Percentiles rank a stretch among this genome's conserved stretches.
phyloP scores from a whole-genome alignment of 495 filamentous ascomycete genomes.

The Pyrenula massariospora region DNA sequence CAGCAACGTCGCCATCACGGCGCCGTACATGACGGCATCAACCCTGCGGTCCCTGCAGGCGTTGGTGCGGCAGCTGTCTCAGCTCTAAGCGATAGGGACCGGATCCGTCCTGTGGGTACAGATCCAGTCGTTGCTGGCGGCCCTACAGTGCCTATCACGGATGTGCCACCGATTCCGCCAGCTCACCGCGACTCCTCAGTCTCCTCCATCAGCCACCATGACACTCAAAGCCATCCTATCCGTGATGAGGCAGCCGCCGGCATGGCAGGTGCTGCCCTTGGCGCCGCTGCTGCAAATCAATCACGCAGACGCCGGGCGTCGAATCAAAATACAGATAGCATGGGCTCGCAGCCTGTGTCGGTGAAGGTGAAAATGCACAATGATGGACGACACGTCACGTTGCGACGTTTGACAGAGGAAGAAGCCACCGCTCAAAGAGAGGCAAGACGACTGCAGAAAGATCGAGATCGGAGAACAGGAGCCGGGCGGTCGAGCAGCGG shows the following conservation, averaged over 20 bases:
- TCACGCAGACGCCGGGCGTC: conserved; percentile 1
- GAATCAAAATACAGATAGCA: conserved; percentile 14
- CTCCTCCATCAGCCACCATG: conserved; percentile 38
- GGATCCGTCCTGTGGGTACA: conserved; percentile 1
- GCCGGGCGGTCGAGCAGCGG: background rate
- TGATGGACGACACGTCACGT: conserved; percentile 69
- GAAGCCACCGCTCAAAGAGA: conserved; percentile 59
- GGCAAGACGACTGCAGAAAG: conserved; percentile 23
- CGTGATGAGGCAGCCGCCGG: conserved; percentile 19
- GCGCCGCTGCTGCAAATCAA: conserved; percentile 6
- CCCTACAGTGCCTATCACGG: conserved; percentile 6
- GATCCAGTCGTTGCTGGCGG: background rate
- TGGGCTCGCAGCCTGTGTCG: conserved; percentile 53
- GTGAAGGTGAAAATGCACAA: conserved; percentile 73
- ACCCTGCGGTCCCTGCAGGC: conserved; percentile 24
- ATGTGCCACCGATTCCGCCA: conserved; percentile 34
- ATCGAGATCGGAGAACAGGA: conserved; percentile 19
- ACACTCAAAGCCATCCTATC: conserved; percentile 26
- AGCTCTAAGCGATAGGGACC: conserved; percentile 3
- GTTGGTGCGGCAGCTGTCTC: conserved; percentile 16
- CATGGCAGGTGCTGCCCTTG: conserved; percentile 23
- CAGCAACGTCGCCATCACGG: conserved; percentile 22
- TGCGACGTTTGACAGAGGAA: conserved; percentile 68
- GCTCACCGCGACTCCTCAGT: conserved; percentile 44
- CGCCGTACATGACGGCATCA: conserved; percentile 17